A percentile compares a stretch with the other conserved stretches of the same genome.
phyloP scores from a whole-genome alignment of 768 basidiomycete species.

The Tylopilus sp. region DNA sequence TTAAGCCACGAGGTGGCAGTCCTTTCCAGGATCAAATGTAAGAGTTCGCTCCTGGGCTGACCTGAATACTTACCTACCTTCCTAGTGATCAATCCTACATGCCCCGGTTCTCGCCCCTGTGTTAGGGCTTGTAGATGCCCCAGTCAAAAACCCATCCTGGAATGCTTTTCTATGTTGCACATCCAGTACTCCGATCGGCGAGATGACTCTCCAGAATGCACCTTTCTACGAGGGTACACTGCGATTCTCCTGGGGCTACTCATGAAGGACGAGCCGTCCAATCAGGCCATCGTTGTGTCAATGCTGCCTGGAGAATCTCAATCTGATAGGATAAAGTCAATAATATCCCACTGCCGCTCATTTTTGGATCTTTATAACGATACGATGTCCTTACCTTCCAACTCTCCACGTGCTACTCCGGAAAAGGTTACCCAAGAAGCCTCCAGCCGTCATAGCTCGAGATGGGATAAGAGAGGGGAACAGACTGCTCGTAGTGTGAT shows the following conservation, averaged over 20 bases:
- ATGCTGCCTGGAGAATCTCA: conserved; percentile 34
- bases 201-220: conserved; percentile 34
- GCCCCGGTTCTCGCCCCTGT: conserved; percentile 49
- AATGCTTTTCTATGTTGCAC: conserved; percentile 52
- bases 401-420: conserved; percentile 1
- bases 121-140: conserved; percentile 52
- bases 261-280: conserved; percentile 32
- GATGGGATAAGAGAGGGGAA: conserved; percentile 36
- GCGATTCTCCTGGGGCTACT: conserved; percentile 68
- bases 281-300: conserved; percentile 32
- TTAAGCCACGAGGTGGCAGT: conserved; percentile 46
- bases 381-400: conserved; percentile 23
- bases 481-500: conserved; percentile 50
- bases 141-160: conserved; percentile 41
- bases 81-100: conserved; percentile 51
- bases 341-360: conserved; percentile 37
- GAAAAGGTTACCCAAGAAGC: conserved; percentile 5
- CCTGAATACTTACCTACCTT: neutral
- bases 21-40: conserved; percentile 48
- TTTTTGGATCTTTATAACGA: conserved; percentile 43
- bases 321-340: conserved; percentile 13
- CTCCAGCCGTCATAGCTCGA: conserved; percentile 4
- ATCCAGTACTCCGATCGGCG: conserved; percentile 30
- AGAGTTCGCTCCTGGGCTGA: conserved; percentile 18
- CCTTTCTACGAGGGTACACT: conserved; percentile 68